Conservation (phyloP, 495 filamentous ascomycete species). For the Xylaria curta region DNA sequence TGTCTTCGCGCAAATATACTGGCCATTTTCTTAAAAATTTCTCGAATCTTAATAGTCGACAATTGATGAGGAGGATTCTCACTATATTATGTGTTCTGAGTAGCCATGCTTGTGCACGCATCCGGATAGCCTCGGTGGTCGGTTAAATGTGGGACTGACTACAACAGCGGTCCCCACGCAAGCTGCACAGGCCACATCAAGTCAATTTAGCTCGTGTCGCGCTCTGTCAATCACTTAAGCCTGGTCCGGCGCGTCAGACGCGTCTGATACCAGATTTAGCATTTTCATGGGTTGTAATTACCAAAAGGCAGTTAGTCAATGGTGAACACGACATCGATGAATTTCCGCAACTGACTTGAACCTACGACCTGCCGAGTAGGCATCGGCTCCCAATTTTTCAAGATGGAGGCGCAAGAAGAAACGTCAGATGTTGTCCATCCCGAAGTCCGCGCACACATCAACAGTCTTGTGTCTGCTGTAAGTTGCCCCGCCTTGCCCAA, state of each 20-base stretch:
- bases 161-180: not conserved
- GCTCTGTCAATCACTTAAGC: not conserved
- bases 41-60: not conserved
- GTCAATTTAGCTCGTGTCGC: slow-evolving; percentile 23
- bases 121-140: slow-evolving; percentile 52
- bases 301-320: not conserved
- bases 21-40: slow-evolving; percentile 38
- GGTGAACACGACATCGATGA: slow-evolving; percentile 8
- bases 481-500: slow-evolving; percentile 45
- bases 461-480: slow-evolving; percentile 90
- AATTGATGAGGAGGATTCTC: not conserved
- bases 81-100: slow-evolving; percentile 6
- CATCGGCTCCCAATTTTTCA: slow-evolving; percentile 28
- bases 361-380: slow-evolving; percentile 26
- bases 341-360: slow-evolving; percentile 3
- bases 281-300: not conserved
- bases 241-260: slow-evolving; percentile 19
- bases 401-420: slow-evolving; percentile 59
- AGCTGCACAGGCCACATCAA: slow-evolving; percentile 23
- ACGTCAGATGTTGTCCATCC: slow-evolving; percentile 72
- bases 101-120: slow-evolving; percentile 8
- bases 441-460: slow-evolving; percentile 88
- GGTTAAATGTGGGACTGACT: slow-evolving; percentile 35
- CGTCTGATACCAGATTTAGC: not conserved
- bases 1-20: slow-evolving; percentile 41